These are phyloP conservation scores for Phytomonas sp. DNA, from an alignment of 208 protist genomes.

Conservation along the genomic window DNA sequence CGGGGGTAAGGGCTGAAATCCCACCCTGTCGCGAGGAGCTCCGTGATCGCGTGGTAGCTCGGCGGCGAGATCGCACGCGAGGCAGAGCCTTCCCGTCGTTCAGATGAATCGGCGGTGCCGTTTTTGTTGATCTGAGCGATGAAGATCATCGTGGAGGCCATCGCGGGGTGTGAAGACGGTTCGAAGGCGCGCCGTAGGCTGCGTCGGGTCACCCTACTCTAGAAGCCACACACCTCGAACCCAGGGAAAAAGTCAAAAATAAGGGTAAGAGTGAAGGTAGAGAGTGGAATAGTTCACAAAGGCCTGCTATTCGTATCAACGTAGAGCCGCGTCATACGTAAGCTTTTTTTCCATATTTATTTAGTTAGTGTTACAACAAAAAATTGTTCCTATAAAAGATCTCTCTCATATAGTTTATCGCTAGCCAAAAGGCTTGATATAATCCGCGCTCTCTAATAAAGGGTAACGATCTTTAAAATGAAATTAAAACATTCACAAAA, in stretches of 20 bases:
- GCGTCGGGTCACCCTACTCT: background rate
- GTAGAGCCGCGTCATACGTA: background rate
- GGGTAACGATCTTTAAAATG: too few relatives aligned
- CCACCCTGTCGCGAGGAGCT: slow-evolving; percentile 4
- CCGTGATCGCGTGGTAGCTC: background rate
- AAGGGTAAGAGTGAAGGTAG: background rate
- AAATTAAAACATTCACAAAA: too few relatives aligned
- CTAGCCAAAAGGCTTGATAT: background rate
- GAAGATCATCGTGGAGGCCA: background rate
- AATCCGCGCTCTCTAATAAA: too few relatives aligned
- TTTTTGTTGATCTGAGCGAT: background rate
- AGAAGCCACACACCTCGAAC: background rate
- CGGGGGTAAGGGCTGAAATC: slow-evolving; percentile 50
- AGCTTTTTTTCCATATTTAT: background rate
- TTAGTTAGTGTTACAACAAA: background rate
- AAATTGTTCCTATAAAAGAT: background rate
- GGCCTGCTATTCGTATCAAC: background rate
- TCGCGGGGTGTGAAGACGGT: background rate
- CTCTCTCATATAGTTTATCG: too few relatives aligned
- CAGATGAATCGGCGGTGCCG: background rate
- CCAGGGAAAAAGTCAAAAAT: too few relatives aligned
- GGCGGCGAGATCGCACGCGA: slow-evolving; percentile 1
- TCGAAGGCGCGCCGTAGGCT: background rate
- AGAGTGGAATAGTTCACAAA: background rate
- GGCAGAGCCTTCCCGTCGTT: background rate